Percentiles rank a stretch among this genome's conserved stretches.
These are phyloP conservation scores for Stenogyne calaminthoides DNA, from an alignment of 305 asterid genomes.

Conservation along the genomic window DNA sequence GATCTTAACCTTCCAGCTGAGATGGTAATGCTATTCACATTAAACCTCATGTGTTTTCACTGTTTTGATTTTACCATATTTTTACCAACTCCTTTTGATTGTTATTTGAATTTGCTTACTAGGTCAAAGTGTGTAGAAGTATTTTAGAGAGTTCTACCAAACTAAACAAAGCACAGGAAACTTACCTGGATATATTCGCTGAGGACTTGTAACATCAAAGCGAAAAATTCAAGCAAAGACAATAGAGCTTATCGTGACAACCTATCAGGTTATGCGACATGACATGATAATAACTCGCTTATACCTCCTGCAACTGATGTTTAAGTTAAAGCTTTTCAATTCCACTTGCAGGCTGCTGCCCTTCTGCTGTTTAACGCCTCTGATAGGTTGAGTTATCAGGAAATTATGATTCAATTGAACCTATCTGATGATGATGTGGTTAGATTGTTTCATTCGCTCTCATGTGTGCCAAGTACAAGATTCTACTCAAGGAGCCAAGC, in stretches of 20 bases:
- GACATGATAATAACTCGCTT: constrained; percentile 7
- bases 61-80: not conserved
- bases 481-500: constrained; percentile 89
- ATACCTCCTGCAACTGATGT: not conserved
- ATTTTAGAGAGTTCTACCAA: constrained; percentile 92
- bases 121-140: constrained; percentile 97
- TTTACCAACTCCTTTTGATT: constrained; percentile 17
- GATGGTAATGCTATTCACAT: constrained; percentile 55
- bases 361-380: constrained; percentile 84
- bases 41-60: constrained; percentile 44
- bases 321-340: constrained; percentile 14
- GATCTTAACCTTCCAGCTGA: constrained; percentile 96
- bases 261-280: constrained; percentile 71
- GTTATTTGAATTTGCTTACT: constrained; percentile 20
- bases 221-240: constrained; percentile 84
- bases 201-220: constrained; percentile 94
- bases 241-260: constrained; percentile 83
- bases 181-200: constrained; percentile 91
- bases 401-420: constrained; percentile 84
- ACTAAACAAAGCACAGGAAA: constrained; percentile 94
- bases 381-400: constrained; percentile 84
- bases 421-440: constrained; percentile 90
- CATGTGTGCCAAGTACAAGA: constrained; percentile 92
- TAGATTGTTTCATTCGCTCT: constrained; percentile 91
- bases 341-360: constrained; percentile 68